Conservation (phyloP, 805 yeast species). For the Schwanniomyces sp. region DNA sequence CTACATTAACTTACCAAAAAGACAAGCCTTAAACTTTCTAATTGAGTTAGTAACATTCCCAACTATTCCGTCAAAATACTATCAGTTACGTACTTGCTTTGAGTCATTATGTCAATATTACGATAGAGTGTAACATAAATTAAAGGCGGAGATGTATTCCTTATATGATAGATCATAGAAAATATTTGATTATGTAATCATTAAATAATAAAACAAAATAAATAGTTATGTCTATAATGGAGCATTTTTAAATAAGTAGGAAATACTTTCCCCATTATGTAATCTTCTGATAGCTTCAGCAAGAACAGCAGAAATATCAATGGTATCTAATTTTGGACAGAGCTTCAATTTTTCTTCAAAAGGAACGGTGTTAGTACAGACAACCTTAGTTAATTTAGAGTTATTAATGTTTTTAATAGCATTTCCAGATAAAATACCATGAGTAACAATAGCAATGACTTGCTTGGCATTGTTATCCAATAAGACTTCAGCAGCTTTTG, state of each 20-base stretch:
- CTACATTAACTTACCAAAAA: conserved; percentile 53
- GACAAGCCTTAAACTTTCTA: conserved; percentile 59
- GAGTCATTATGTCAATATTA: neutral
- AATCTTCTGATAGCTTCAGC: conserved; percentile 94
- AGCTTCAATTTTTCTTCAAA: conserved; percentile 57
- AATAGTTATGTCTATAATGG: conserved; percentile 23
- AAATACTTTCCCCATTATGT: conserved; percentile 95
- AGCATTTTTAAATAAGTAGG: conserved; percentile 74
- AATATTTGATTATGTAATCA: conserved; percentile 1
- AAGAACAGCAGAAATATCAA: conserved; percentile 81
- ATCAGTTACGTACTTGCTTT: neutral
- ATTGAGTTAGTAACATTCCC: neutral
- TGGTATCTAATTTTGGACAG: conserved; percentile 71
- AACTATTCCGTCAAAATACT: neutral
- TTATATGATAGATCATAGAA: neutral
- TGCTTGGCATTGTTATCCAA: conserved; percentile 76
- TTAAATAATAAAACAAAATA: neutral
- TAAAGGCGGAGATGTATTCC: neutral
- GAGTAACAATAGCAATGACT: conserved; percentile 93
- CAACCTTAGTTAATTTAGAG: conserved; percentile 67
- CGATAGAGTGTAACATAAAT: neutral
- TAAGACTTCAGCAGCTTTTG: conserved; percentile 89
- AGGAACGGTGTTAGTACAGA: conserved; percentile 94
- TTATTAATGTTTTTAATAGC: conserved; percentile 73
- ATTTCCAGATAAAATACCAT: conserved; percentile 86